These are phyloP conservation scores for Astrephomene gubernaculifera DNA, from an alignment of 139 green algal species.

Conservation along the genomic window DNA sequence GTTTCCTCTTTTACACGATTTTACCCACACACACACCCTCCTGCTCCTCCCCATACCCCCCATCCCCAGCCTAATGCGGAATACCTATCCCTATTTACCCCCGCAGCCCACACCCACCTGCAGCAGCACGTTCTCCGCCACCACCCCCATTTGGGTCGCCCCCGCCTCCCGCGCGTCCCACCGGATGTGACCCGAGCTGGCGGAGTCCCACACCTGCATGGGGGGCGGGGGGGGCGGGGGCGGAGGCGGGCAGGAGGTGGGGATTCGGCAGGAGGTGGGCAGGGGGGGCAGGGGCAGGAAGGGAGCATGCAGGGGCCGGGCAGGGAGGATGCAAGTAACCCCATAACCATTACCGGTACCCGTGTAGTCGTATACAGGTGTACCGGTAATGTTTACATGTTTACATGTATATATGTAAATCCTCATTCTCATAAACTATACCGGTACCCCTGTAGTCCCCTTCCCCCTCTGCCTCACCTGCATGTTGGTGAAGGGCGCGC, in stretches of 20 bases:
- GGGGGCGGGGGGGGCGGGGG: background rate
- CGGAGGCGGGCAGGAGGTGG: background rate
- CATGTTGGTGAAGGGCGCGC: conserved; percentile 71
- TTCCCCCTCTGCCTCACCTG: conserved; percentile 66
- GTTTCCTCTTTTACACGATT: background rate
- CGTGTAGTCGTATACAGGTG: too few relatives aligned
- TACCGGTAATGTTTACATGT: too few relatives aligned
- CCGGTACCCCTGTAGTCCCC: too few relatives aligned
- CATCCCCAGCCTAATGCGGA: background rate
- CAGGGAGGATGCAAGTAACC: too few relatives aligned
- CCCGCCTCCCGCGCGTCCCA: conserved; percentile 66
- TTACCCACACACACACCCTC: background rate
- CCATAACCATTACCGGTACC: too few relatives aligned
- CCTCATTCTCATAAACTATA: too few relatives aligned
- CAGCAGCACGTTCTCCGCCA: conserved; percentile 81
- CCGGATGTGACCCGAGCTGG: conserved; percentile 60
- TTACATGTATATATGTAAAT: too few relatives aligned
- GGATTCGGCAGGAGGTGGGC: background rate
- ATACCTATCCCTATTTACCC: background rate
- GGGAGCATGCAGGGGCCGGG: too few relatives aligned
- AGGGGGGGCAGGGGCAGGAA: too few relatives aligned
- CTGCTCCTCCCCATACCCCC: background rate
- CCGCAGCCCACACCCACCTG: conserved; percentile 52
- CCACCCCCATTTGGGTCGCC: conserved; percentile 68
- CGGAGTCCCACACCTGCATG: conserved; percentile 60